Evolutionary conservation across 495 filamentous ascomycete species (phyloP).

Genomic region (Viridothelium virens): DNA sequence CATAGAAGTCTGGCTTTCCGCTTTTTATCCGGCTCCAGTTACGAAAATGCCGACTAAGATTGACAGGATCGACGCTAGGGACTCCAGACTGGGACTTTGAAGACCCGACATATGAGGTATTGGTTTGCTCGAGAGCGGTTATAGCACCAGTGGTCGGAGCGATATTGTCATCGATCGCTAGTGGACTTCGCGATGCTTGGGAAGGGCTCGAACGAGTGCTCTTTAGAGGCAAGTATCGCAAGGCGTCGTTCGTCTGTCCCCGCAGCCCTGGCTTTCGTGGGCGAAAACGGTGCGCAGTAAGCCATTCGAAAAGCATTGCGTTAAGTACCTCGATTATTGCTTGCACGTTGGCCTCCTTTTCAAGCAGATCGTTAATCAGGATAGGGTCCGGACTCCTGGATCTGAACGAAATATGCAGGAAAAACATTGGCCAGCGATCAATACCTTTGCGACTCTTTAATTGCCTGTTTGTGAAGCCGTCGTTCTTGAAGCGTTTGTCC

Average conservation of each 20-base stretch:
- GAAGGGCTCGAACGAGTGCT: conserved; percentile 8
- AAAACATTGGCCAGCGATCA: conserved; percentile 89
- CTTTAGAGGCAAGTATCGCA: not conserved
- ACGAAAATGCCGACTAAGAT: conserved; percentile 39
- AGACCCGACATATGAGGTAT: no score
- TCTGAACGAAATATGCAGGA: conserved; percentile 57
- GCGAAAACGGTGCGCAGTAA: conserved; percentile 33
- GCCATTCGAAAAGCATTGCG: conserved; percentile 35
- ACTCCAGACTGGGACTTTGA: not conserved
- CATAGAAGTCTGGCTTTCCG: conserved; percentile 36
- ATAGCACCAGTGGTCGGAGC: no score
- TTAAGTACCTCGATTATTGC: conserved; percentile 28
- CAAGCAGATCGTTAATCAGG: not conserved
- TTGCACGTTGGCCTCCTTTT: conserved; percentile 30
- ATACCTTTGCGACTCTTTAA: conserved; percentile 55
- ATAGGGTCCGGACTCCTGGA: not conserved
- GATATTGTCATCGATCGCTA: no score
- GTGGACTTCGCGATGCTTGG: not conserved
- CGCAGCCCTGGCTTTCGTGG: conserved; percentile 21
- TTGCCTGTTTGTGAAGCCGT: conserved; percentile 50
- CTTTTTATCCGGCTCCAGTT: conserved; percentile 64
- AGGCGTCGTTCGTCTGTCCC: not conserved
- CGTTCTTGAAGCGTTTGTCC: conserved; percentile 39
- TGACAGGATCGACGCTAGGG: not conserved
- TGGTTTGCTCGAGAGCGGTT: no score